Percentiles rank a stretch among this genome's conserved stretches.
Evolutionary conservation across 768 basidiomycete genomes (phyloP).

Genomic region (Lentinula detonsa): DNA sequence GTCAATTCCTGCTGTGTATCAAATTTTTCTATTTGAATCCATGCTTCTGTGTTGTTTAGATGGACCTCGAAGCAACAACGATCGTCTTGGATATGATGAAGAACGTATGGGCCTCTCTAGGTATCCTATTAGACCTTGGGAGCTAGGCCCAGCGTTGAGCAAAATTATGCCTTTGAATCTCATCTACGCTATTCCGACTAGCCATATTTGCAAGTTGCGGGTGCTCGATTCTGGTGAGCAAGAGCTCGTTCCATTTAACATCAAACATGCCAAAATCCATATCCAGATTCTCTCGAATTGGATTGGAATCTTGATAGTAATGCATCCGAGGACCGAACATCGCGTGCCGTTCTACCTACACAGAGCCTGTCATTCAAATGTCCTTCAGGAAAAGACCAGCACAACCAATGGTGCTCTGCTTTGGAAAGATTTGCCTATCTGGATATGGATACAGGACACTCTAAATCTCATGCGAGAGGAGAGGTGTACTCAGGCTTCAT

Average conservation of each 20-base stretch:
- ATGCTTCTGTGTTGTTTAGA: conserved; percentile 29
- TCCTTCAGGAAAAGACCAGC: conserved; percentile 11
- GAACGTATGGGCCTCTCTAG: not conserved
- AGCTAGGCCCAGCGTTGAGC: conserved; percentile 28
- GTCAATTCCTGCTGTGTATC: conserved; percentile 11
- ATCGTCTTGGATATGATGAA: conserved; percentile 7
- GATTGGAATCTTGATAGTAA: conserved; percentile 19
- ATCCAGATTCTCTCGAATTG: conserved; percentile 24
- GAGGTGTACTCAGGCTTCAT: not conserved
- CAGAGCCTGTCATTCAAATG: conserved; percentile 9
- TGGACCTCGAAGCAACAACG: not conserved
- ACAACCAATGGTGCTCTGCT: conserved; percentile 15
- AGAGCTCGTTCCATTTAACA: not conserved
- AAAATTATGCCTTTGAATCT: conserved; percentile 21
- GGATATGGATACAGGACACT: conserved; percentile 1
- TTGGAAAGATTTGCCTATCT: conserved; percentile 5
- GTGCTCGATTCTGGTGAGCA: conserved; percentile 23
- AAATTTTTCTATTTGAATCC: conserved; percentile 30
- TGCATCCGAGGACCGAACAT: not conserved
- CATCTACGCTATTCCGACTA: conserved; percentile 24
- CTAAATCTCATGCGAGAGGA: conserved; percentile 13
- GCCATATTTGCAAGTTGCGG: conserved; percentile 18
- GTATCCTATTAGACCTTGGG: conserved; percentile 32
- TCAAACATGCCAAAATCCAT: not conserved
- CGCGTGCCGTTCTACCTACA: not conserved